Base-by-base conservation (phyloP, 2,329 filamentous ascomycete species). In the Ramularia endophylla region DNA sequence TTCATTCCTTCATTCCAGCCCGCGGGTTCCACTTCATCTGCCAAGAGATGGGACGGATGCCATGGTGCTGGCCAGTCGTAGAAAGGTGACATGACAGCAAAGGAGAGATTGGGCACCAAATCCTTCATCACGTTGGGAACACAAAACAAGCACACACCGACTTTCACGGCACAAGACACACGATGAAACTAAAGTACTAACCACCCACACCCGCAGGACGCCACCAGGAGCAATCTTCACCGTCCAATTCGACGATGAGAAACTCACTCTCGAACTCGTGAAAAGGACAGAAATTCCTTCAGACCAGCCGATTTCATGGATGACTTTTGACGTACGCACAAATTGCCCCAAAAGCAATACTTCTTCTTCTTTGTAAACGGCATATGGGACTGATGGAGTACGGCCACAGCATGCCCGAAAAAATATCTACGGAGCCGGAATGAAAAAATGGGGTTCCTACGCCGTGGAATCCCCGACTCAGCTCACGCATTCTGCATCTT, bases 371-470 rank as follows among this genome's bases (percentile, higher is more conserved):
- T n/a, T n/a, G n/a, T n/a, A n/a, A n/a, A n/a, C n/a, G n/a, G n/a
- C n/a, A n/a, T n/a, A n/a, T 13, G 37, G 45, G 41, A 12, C 44
- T 3, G n/a, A n/a, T n/a, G n/a, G n/a, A n/a, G n/a, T n/a, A n/a
- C n/a, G n/a, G n/a, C n/a, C n/a, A n/a, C 42, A 90, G 82, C 86
- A 94, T 66, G 70, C 75, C 47, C 85, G 83, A 59, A 90, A 87
- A 66, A 83, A 85, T 62, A 82, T 94, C 46, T 94, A 94, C 64
- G 87, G 87, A 56, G 82, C 87, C 3, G 85, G 86, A 46, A 92
- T 92, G 86, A 94, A 94, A 73, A 90, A 88, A 63, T 94, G 87
- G 86, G 83, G 83, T 36, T 88, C 83, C 62, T 90, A 86, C 64
- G 71, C 80, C 33, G 83, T 94, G 56, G 77, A 81, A 55, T 82